Evolutionary conservation across 2,329 filamentous ascomycete genomes (phyloP), one percentile per base, ranked within the genome.

Genomic region (Exophiala calicioides): DNA sequence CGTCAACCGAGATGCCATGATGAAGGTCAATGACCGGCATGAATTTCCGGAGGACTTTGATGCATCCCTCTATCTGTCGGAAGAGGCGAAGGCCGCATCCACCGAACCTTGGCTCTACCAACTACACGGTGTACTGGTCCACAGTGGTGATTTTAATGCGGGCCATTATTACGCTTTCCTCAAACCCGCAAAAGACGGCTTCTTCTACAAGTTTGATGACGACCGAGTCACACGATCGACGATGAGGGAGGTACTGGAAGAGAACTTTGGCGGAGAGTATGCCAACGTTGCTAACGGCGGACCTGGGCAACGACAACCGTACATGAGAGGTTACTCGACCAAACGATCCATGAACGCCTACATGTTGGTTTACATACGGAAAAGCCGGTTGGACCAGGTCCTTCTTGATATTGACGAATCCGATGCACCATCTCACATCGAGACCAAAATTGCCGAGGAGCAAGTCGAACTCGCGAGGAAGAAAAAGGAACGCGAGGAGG

Each of bases 81-180:
- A 89, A 18, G 84, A 88, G 51, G 57, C 55, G 6, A 53, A 45
- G 42, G 88, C 89, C 19, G 90, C 96, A 65, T 86, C 76, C 64
- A 93, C 89, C 1, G 90, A 97, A 64, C 75, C 90, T 1, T 97
- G 90, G 82, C 78, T 82, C 32, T 98, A 98, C 68, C 87, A 95
- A 65, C 75, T 98, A 15, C 91, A 98, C 61, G 90, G 93, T 50
- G 93, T 98, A 16, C 76, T 98, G 33, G 93, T 98, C 5, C 93
- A 98, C 69, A 96, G 89, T 58, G 93, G 93, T 52, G 93, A 97
- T 63, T 78, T 97, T 45, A 96, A 98, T 66, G 91, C 94, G 8
- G 93, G 93, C 3, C 93, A 98, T 68, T 98, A 98, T 70, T 98
- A 98, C 64, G 93, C 93, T 1, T 98, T 95, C 68, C 72, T 98